A percentile compares a stretch with the other conserved stretches of the same genome.
phyloP scores from a whole-genome alignment of 2,329 filamentous ascomycete species.

The Alternaria dauci region DNA sequence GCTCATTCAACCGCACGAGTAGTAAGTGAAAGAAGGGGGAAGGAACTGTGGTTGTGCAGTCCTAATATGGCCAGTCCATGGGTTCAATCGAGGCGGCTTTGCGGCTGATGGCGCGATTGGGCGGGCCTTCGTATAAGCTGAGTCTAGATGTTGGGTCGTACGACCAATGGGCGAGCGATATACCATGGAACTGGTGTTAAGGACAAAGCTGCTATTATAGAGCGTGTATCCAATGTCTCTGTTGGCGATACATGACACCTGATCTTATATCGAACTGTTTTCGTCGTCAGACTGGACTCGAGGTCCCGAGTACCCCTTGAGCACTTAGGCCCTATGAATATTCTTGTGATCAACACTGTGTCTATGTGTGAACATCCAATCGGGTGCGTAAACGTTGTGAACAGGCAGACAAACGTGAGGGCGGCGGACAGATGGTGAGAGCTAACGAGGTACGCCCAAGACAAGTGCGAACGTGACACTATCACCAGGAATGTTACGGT shows the following conservation, averaged over 20 bases:
- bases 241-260: not conserved
- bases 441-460: not conserved
- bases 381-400: not conserved
- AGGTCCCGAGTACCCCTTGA: not conserved
- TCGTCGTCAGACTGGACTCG: not conserved
- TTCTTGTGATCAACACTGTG: not conserved
- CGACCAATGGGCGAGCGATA: conserved; percentile 3
- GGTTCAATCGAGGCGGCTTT: conserved; percentile 3
- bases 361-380: not conserved
- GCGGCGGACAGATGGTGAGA: not conserved
- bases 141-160: conserved; percentile 9
- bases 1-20: not conserved
- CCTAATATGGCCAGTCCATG: conserved; percentile 4
- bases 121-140: conserved; percentile 23
- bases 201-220: not conserved
- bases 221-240: not conserved
- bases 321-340: not conserved
- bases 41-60: conserved; percentile 9
- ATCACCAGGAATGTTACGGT: not conserved
- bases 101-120: conserved; percentile 17
- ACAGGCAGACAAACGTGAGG: not conserved
- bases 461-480: not conserved
- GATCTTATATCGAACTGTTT: not conserved
- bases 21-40: not conserved
- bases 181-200: not conserved